phyloP scores from a whole-genome alignment of 768 basidiomycete species.

The Filobasidium floriforme region DNA sequence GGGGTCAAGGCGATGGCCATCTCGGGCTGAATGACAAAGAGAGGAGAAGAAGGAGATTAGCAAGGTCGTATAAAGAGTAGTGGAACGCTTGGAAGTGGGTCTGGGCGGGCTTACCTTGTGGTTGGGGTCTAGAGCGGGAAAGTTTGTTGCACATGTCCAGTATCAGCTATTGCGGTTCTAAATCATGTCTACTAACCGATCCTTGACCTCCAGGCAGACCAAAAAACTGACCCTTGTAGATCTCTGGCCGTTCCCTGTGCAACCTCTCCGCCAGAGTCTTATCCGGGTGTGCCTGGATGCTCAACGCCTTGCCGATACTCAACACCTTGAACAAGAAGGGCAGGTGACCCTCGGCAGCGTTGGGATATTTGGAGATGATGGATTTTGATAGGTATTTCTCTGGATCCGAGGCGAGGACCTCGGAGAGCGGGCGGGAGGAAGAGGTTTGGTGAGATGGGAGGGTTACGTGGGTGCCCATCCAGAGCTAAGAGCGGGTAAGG shows the following conservation, averaged over 20 bases:
- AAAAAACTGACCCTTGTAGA: constrained; percentile 73
- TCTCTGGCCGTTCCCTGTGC: constrained; percentile 61
- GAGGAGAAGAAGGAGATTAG: not conserved
- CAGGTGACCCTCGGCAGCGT: constrained; percentile 63
- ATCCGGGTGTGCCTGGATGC: constrained; percentile 87
- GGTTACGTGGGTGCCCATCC: constrained; percentile 96
- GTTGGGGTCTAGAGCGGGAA: constrained; percentile 59
- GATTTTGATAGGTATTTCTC: constrained; percentile 58
- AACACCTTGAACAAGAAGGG: constrained; percentile 91
- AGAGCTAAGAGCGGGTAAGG: constrained; percentile 55
- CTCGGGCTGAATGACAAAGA: constrained; percentile 71
- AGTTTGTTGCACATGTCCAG: not conserved
- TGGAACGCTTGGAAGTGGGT: not conserved
- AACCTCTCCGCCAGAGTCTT: constrained; percentile 68
- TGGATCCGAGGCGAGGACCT: constrained; percentile 60
- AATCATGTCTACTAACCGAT: constrained; percentile 22
- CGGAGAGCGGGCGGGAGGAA: constrained; percentile 52
- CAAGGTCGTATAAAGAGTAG: not conserved
- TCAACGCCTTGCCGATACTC: constrained; percentile 78
- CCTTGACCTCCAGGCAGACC: not conserved
- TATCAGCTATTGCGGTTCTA: too few species aligned
- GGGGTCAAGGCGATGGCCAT: constrained; percentile 95
- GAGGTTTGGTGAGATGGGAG: constrained; percentile 55
- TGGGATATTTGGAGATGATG: constrained; percentile 48
- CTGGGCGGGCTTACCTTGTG: constrained; percentile 57